Evolutionary conservation across 495 filamentous ascomycete genomes (phyloP).

Genomic region (Echria macrotheca): DNA sequence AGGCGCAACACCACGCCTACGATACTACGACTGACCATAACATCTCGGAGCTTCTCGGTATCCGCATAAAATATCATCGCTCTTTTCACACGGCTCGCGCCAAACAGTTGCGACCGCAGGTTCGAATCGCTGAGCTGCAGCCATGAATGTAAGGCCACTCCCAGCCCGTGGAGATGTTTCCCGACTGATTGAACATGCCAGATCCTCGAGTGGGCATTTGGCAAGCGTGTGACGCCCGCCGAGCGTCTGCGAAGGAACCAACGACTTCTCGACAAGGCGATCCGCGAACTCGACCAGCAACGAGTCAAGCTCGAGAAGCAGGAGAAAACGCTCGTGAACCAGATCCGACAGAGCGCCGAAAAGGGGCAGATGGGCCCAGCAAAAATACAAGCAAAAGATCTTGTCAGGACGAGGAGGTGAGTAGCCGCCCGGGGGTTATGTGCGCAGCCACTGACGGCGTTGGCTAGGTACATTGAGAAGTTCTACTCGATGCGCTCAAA

Average conservation of each 20-base stretch:
- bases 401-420: conserved; percentile 84
- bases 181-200: conserved; percentile 33
- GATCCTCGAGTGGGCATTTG: conserved; percentile 98
- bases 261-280: conserved; percentile 91
- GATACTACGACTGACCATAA: too few relatives aligned
- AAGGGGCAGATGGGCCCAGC: conserved; percentile 94
- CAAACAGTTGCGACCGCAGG: too few relatives aligned
- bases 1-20: too few relatives aligned
- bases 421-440: conserved; percentile 6
- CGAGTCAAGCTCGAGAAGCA: conserved; percentile 93
- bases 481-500: conserved; percentile 98
- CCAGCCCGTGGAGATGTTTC: neutral
- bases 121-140: neutral
- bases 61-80: too few relatives aligned
- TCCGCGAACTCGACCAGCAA: conserved; percentile 91
- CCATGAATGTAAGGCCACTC: conserved; percentile 34
- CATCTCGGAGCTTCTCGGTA: too few relatives aligned
- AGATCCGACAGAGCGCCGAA: conserved; percentile 97
- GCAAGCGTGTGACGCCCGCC: conserved; percentile 94
- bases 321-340: conserved; percentile 90
- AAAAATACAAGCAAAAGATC: conserved; percentile 95
- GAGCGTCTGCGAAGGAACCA: conserved; percentile 97
- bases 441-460: conserved; percentile 4
- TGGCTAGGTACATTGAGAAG: conserved; percentile 81
- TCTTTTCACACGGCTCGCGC: too few relatives aligned